Evolutionary conservation across 768 basidiomycete species (phyloP), one percentile per base, ranked within the genome.

Genomic region (Xerocomellus amylosporus): DNA sequence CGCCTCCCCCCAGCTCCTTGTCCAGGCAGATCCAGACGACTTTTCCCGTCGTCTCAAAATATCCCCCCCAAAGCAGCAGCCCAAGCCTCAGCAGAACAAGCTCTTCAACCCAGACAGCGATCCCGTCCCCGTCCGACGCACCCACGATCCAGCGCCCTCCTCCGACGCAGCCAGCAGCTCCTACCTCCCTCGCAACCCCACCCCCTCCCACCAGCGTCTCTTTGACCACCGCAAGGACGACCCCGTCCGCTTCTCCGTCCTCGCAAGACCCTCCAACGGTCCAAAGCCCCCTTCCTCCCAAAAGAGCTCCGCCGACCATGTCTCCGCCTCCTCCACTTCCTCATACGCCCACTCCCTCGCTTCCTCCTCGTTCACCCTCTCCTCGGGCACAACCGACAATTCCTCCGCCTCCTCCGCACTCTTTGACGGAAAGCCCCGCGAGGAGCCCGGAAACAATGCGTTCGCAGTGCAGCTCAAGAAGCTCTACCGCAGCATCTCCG

Each of bases 141-240:
- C 80, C 0, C 70, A 79, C n/a, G 88, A 93, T 59, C 80, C 84
- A 4, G 89, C 90, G 50, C 58, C 74, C 14, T 79, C 79, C 60
- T 85, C 85, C 0, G 89, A 90, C 51, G 74, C 75, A 20, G 76
- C 74, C 7, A 73, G 79, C 48, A 80, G 75, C 62, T 83, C 85
- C 0, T 78, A 82, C 61, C 56, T 68, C 31, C 70, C 70, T 19
- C 62, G 69, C 36, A 58, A 53, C 26, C 46, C 71, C 33, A 59
- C 71, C 12, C 66, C 59, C 12, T 60, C 77, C 4, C 69, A 78
- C 42, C 73, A 77, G 9, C 88, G 88, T 56, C 81, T 97, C 0
- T 95, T 93, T 54, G 93, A 98, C 66, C 91, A 90, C 55, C 80
- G 90, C 37, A 86, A 91, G 64, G 90, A 98, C 68, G 92, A 98